Evolutionary conservation across 1,284 basidiomycete genomes (phyloP).

Genomic region (Exobasidium rhododendri): DNA sequence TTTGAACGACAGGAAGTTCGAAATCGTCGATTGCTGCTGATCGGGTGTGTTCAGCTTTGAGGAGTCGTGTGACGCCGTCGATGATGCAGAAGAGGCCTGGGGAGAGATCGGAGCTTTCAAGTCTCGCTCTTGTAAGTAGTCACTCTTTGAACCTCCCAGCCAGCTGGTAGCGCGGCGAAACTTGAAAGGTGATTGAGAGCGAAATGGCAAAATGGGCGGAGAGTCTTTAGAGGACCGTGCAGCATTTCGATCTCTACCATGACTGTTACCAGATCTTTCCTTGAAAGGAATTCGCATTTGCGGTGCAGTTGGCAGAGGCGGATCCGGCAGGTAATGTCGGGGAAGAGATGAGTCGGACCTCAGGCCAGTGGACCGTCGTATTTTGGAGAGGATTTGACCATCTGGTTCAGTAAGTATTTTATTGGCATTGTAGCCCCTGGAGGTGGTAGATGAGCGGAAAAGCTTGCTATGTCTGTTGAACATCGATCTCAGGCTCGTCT

Average conservation of each 20-base stretch:
- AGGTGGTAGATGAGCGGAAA: background rate
- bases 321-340: background rate
- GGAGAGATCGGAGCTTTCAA: background rate
- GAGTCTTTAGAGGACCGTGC: no score
- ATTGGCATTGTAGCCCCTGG: background rate
- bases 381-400: no score
- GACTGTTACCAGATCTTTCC: no score
- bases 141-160: background rate
- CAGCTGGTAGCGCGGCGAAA: background rate
- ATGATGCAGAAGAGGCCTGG: background rate
- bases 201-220: background rate
- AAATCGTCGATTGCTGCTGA: background rate
- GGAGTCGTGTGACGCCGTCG: background rate
- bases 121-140: background rate
- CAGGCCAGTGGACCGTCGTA: background rate
- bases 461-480: background rate
- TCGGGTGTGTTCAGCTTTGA: background rate
- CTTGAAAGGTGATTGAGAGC: background rate
- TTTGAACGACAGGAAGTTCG: background rate
- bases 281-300: background rate
- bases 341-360: background rate
- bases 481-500: background rate
- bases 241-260: no score
- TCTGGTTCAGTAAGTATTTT: no score
- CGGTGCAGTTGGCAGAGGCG: background rate